phyloP scores from a whole-genome alignment of 441 rosid genomes.

The Brassica hybrid region DNA sequence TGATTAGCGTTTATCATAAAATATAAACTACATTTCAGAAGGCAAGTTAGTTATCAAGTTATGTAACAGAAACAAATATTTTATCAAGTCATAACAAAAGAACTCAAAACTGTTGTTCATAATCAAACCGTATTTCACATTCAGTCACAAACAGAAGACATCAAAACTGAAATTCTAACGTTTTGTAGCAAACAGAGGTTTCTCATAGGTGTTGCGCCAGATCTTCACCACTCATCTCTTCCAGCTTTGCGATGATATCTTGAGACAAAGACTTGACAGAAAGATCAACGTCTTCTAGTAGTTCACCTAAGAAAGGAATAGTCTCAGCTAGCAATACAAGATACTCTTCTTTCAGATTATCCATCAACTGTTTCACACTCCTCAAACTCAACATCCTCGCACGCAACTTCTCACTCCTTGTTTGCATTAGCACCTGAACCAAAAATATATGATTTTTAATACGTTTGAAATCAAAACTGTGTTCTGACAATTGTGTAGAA shows the following conservation, averaged over 20 bases:
- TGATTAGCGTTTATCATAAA: too few species aligned
- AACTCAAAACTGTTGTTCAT: too few species aligned
- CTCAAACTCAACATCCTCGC: constrained; percentile 80
- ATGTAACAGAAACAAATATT: too few species aligned
- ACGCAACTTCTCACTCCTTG: constrained; percentile 81
- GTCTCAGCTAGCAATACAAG: constrained; percentile 81
- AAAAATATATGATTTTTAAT: not conserved
- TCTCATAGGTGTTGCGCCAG: constrained; percentile 69
- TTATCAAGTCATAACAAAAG: too few species aligned
- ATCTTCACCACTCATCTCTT: constrained; percentile 91
- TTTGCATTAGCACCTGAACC: constrained; percentile 84
- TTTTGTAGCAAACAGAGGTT: too few species aligned
- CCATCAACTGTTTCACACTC: constrained; percentile 73
- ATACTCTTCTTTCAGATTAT: constrained; percentile 91
- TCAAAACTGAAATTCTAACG: too few species aligned
- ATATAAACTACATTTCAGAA: too few species aligned
- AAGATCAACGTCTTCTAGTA: constrained; percentile 85
- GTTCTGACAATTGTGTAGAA: too few species aligned
- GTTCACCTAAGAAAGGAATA: constrained; percentile 76
- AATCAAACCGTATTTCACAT: too few species aligned
- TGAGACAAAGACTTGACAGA: constrained; percentile 86
- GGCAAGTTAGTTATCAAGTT: too few species aligned
- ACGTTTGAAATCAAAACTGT: too few species aligned
- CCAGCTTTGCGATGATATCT: constrained; percentile 88
- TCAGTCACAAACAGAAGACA: too few species aligned